Conservation (phyloP, 805 yeast species). For the Candida maesae region DNA sequence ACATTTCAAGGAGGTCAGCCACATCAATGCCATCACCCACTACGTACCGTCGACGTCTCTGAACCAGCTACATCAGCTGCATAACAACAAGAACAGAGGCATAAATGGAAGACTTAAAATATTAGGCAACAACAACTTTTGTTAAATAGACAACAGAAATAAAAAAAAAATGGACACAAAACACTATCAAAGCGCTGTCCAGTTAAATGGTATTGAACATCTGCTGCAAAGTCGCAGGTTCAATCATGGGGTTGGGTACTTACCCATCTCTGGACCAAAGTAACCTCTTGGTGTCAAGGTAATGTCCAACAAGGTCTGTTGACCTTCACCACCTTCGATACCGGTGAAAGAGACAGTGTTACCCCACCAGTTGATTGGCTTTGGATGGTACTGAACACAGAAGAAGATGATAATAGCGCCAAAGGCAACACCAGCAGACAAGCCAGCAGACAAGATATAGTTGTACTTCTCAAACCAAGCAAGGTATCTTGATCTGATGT, state of each 20-base stretch:
- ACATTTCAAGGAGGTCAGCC: no score
- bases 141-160: no score
- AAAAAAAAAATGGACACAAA: no score
- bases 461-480: slow-evolving; percentile 51
- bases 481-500: slow-evolving; percentile 36
- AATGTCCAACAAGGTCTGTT: slow-evolving; percentile 10
- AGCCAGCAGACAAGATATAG: slow-evolving; percentile 51
- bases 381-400: slow-evolving; percentile 41
- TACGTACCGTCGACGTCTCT: no score
- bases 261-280: slow-evolving; percentile 21
- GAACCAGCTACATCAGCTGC: no score
- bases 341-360: slow-evolving; percentile 39
- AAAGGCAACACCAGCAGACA: slow-evolving; percentile 61
- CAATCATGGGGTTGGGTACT: slow-evolving; percentile 11
- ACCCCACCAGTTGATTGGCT: slow-evolving; percentile 62
- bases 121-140: no score
- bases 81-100: no score
- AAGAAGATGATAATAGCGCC: slow-evolving; percentile 50
- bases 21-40: no score
- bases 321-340: slow-evolving; percentile 35
- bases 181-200: no score
- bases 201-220: no score
- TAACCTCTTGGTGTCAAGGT: slow-evolving; percentile 17
- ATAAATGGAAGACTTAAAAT: no score
- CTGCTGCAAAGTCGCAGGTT: no score